These are phyloP conservation scores for Rhododendron ferrugineum DNA, from an alignment of 148 eudicot species.

Conservation along the genomic window DNA sequence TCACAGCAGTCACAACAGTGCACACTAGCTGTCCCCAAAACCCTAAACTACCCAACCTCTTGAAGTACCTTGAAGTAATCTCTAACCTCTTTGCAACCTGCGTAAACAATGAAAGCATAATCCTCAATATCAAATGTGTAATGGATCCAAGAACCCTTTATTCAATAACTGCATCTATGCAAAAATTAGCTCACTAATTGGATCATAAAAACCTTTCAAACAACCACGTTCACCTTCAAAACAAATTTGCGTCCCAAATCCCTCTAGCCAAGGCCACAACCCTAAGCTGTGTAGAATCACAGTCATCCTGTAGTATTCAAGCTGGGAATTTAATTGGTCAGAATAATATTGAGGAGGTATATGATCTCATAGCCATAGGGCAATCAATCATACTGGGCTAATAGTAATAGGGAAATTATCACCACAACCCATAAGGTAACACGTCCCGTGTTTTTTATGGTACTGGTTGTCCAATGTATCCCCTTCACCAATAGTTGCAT, in stretches of 20 bases:
- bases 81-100: slow-evolving; percentile 85
- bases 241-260: background rate
- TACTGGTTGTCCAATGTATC: background rate
- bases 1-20: slow-evolving; percentile 76
- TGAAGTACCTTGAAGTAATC: slow-evolving; percentile 76
- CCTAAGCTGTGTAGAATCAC: background rate
- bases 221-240: background rate
- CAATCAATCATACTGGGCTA: background rate
- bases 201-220: background rate
- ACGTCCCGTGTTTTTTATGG: background rate
- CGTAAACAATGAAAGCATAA: background rate
- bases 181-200: background rate
- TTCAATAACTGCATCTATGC: background rate
- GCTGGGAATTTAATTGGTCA: background rate
- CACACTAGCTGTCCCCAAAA: slow-evolving; percentile 89
- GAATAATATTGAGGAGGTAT: background rate
- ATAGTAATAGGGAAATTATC: background rate
- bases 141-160: too few species aligned
- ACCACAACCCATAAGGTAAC: background rate
- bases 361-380: background rate
- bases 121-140: background rate
- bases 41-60: slow-evolving; percentile 77
- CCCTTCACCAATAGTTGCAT: background rate
- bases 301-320: background rate
- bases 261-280: background rate